Percentiles rank a stretch among this genome's conserved stretches.
Evolutionary conservation across 768 basidiomycete species (phyloP).

Genomic region (Boletus insuetus): DNA sequence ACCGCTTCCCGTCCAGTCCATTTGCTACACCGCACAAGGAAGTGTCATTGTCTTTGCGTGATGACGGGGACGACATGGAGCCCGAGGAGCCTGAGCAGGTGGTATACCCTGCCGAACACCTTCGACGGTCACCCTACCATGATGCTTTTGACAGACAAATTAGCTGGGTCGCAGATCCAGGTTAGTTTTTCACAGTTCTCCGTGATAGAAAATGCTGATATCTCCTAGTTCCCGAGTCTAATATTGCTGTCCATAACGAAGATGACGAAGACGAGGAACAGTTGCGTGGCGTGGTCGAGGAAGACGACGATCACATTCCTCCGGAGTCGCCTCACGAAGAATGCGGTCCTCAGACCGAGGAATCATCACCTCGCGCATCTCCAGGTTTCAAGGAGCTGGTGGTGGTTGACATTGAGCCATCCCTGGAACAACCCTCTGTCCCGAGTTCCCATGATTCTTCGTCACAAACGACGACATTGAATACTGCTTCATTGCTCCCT

Average conservation of each 20-base stretch:
- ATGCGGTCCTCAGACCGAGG: constrained; percentile 46
- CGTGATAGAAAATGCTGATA: constrained; percentile 9
- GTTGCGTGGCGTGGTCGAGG: constrained; percentile 33
- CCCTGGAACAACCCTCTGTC: constrained; percentile 46
- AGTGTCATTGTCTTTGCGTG: constrained; percentile 42
- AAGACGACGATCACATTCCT: constrained; percentile 52
- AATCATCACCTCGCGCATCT: constrained; percentile 55
- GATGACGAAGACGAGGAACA: constrained; percentile 45
- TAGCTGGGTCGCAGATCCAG: constrained; percentile 76
- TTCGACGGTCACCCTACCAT: constrained; percentile 50
- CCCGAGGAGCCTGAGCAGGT: constrained; percentile 54
- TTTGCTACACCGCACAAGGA: constrained; percentile 73
- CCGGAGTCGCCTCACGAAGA: constrained; percentile 49
- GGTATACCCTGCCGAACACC: constrained; percentile 57
- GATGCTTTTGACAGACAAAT: constrained; percentile 53
- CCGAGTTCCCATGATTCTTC: constrained; percentile 49
- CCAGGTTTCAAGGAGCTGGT: constrained; percentile 59
- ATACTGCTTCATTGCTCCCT: constrained; percentile 37
- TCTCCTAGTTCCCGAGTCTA: constrained; percentile 53
- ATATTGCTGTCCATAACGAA: constrained; percentile 58
- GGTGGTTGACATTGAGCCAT: constrained; percentile 56
- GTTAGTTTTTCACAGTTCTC: constrained; percentile 39
- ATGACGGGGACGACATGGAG: constrained; percentile 51
- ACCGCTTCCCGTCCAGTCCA: constrained; percentile 64
- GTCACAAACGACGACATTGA: constrained; percentile 45